Evolutionary conservation across 2,329 filamentous ascomycete species (phyloP).

Genomic region (Emericellopsis atlantica): DNA sequence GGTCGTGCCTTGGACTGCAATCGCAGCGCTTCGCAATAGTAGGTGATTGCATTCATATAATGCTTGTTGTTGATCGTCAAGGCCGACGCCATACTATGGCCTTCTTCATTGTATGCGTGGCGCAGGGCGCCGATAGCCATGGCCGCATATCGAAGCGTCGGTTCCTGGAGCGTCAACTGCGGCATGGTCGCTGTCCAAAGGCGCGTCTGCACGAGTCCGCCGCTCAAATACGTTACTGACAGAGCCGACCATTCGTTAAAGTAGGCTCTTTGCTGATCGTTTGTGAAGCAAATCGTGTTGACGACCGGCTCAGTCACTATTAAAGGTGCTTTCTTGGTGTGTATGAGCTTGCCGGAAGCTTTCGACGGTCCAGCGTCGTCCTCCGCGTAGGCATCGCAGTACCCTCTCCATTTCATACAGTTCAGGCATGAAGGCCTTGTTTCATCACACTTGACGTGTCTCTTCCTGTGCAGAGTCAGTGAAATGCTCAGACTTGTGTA

Average conservation of each 20-base stretch:
- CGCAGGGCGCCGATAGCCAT: constrained; percentile 26
- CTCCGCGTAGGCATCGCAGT: constrained; percentile 21
- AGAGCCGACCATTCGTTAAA: constrained; percentile 24
- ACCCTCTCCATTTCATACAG: constrained; percentile 26
- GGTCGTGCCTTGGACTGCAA: constrained; percentile 22
- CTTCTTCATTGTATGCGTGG: constrained; percentile 15
- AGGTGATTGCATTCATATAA: constrained; percentile 24
- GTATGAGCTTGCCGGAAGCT: constrained; percentile 13
- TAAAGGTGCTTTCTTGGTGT: constrained; percentile 15
- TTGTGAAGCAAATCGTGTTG: constrained; percentile 20
- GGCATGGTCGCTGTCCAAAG: constrained; percentile 27
- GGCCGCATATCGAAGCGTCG: constrained; percentile 22
- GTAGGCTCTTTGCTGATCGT: constrained; percentile 19
- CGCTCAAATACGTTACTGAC: constrained; percentile 20
- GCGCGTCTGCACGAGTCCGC: constrained; percentile 16
- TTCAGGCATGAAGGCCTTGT: constrained; percentile 25
- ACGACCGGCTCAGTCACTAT: constrained; percentile 18
- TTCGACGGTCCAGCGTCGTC: constrained; percentile 2
- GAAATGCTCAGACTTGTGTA: too few species aligned
- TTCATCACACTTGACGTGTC: constrained; percentile 29
- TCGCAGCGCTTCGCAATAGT: constrained; percentile 27
- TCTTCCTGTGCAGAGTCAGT: constrained; percentile 15
- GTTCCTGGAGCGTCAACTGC: constrained; percentile 23
- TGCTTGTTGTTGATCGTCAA: constrained; percentile 18
- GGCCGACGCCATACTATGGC: constrained; percentile 5